Evolutionary conservation across 139 green algal genomes (phyloP), one percentile per base, ranked within the genome.

Genomic region (Chlamydomonas incerta): DNA sequence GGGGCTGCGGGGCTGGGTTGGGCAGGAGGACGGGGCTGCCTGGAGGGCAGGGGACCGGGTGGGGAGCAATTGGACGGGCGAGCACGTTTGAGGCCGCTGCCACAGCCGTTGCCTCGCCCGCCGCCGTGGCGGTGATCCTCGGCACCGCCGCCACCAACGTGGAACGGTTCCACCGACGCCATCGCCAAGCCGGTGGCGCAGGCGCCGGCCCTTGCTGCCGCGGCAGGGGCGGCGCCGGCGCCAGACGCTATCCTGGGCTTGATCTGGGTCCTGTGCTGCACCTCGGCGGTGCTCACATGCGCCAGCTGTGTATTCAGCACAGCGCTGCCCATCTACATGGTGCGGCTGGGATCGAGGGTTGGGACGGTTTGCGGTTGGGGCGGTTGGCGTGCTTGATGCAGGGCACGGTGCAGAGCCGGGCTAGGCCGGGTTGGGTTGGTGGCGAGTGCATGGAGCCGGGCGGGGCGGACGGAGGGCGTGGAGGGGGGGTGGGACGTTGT

Each of bases 271-370:
- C 70, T 92, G 35, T 87, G 74, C 41, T 86, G 72, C 85, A 87
- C 89, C 46, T 87, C 67, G 26, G 88, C 88, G 46, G 81, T 81
- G 11, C 81, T 92, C 14, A 92, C 88, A 4, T 87, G 60, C 0
- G 88, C 85, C 8, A 82, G 63, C n/a, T n/a, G n/a, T n/a, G n/a
- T n/a, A n/a, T n/a, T n/a, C n/a, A n/a, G n/a, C n/a, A n/a, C n/a
- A n/a, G 74, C 88, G 33, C 74, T 92, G 52, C 88, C 88, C 41
- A 88, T 92, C 41, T 92, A 92, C 71, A 92, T 92, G 88, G 88
- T 89, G 41, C 15, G 66, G 18, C 57, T 65, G 57, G 57, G 57
- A 65, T 65, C 57, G 57, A 65, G 57, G 57, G 57, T 65, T 65
- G 57, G 57, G 57, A 65, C 57, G 57, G 57, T 65, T 65, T 31